Conservation (phyloP, 768 basidiomycete species). For the Tylopilus plumbeoviolaceoides region DNA sequence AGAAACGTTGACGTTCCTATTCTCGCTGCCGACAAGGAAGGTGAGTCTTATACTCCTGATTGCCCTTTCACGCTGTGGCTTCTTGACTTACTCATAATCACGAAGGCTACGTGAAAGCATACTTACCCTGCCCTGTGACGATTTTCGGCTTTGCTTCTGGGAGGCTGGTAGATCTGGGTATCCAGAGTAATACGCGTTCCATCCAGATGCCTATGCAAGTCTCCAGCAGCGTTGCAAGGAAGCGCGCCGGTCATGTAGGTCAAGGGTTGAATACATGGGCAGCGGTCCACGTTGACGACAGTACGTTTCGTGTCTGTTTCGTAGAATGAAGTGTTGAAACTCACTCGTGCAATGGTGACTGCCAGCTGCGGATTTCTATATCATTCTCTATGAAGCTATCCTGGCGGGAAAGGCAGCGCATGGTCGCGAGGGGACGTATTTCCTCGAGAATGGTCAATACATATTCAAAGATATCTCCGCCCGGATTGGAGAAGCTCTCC, state of each 20-base stretch:
- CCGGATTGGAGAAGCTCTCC: slow-evolving; percentile 36
- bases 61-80: too few relatives aligned
- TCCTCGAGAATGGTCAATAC: slow-evolving; percentile 50
- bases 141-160: slow-evolving; percentile 57
- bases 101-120: slow-evolving; percentile 17
- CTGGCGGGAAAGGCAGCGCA: slow-evolving; percentile 18
- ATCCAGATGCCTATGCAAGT: slow-evolving; percentile 52
- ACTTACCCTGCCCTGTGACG: slow-evolving; percentile 52
- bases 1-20: slow-evolving; percentile 48
- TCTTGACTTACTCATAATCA: background rate
- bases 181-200: slow-evolving; percentile 49
- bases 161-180: slow-evolving; percentile 41
- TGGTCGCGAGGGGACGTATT: slow-evolving; percentile 49
- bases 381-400: slow-evolving; percentile 39
- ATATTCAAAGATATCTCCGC: slow-evolving; percentile 40
- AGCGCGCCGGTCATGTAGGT: slow-evolving; percentile 54
- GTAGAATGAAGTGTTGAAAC: background rate
- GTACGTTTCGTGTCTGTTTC: slow-evolving; percentile 1
- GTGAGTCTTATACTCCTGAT: slow-evolving; percentile 26
- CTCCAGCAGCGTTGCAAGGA: slow-evolving; percentile 42
- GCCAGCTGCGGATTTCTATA: slow-evolving; percentile 38
- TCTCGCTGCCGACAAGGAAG: slow-evolving; percentile 45
- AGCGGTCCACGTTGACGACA: slow-evolving; percentile 52
- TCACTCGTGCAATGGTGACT: background rate
- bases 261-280: slow-evolving; percentile 60